Base-by-base conservation (phyloP, 345 rosid species). In the Cardiospermum halicacabum region DNA sequence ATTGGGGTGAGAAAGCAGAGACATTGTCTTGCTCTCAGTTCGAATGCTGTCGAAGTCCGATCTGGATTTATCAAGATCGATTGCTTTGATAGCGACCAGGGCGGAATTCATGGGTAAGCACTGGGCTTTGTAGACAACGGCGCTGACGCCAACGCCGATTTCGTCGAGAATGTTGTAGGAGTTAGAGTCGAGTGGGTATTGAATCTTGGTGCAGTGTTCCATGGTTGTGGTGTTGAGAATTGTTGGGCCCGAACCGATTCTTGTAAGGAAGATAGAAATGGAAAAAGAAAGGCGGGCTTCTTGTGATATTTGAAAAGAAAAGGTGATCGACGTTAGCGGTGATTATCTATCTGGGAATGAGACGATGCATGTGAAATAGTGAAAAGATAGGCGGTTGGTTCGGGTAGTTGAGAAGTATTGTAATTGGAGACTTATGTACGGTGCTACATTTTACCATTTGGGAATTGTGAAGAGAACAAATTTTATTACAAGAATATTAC, bases 61-160 rank as follows among this genome's bases (percentile, higher is more conserved):
- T 0, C 85, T 72, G 45, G 89, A 75, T 48, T 69, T 81, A 63
- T 89, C 98, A 22, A 92, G 89, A 72, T 92, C 80, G 34, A 92
- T 88, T 66, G 93, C 77, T 74, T 92, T 92, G 65, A 89, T 89
- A 49, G 98, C 98, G 1, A 92, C 96, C 0, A 78, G 48, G 0
- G 69, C 63, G 1, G 90, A 82, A 49, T 81, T 82, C 73, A 75
- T 51, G 0, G 93, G 93, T 7, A 84, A 49, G 63, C 98, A 89
- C 47, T 73, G 58, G 59, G 97, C 94, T 43, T 86, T 89, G 86
- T 89, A 88, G 24, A 92, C 97, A 0, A 77, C 39, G 7, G 92
- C 92, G 34, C 96, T 86, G 21, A 86, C 87, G 1, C 97, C 97
- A 2, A 74, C 72, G 4, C 98, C 96, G 43, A 92, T 89, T 76